A percentile compares a stretch with the other conserved stretches of the same genome.
phyloP scores from a whole-genome alignment of 1,139 yeast genomes.

The Keqinozyma sinolaborantium region DNA sequence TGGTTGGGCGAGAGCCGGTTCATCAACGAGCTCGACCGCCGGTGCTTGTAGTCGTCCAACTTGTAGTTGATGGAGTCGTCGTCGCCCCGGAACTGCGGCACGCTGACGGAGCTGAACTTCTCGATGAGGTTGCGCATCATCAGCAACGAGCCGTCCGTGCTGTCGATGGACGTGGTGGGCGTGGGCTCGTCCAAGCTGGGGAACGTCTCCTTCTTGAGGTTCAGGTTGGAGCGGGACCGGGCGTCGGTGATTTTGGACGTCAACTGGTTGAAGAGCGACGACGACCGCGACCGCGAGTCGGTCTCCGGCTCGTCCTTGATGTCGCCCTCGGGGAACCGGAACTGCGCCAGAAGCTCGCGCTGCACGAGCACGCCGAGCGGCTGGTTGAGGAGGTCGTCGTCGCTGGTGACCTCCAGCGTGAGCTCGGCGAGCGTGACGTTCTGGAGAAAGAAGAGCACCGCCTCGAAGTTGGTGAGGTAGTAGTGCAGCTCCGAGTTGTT shows the following conservation, averaged over 20 bases:
- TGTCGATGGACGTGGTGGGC: constrained; percentile 10
- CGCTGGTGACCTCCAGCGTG: constrained; percentile 8
- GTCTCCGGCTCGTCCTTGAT: constrained; percentile 3
- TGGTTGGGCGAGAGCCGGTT: constrained; percentile 31
- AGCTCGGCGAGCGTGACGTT: constrained; percentile 35
- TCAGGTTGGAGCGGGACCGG: constrained; percentile 34
- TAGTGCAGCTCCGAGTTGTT: constrained; percentile 39
- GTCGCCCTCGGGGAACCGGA: constrained; percentile 28
- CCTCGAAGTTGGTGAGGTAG: constrained; percentile 44
- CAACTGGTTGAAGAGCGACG: constrained; percentile 37
- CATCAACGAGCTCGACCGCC: constrained; percentile 24
- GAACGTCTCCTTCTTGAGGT: constrained; percentile 24
- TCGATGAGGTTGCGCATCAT: constrained; percentile 37
- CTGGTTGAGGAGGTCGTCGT: constrained; percentile 15
- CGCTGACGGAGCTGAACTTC: constrained; percentile 24
- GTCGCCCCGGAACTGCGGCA: constrained; percentile 15
- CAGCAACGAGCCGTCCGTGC: constrained; percentile 16
- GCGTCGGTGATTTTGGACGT: constrained; percentile 27
- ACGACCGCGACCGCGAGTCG: constrained; percentile 31
- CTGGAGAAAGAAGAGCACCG: constrained; percentile 35
- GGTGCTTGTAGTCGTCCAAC: constrained; percentile 10
- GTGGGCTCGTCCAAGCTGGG: constrained; percentile 18
- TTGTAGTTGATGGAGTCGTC: constrained; percentile 6
- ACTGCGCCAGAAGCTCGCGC: constrained; percentile 27
- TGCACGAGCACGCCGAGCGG: constrained; percentile 28